These are phyloP conservation scores for Chrysanthemum seticuspe DNA, from an alignment of 129 eudicot species.

Conservation along the genomic window DNA sequence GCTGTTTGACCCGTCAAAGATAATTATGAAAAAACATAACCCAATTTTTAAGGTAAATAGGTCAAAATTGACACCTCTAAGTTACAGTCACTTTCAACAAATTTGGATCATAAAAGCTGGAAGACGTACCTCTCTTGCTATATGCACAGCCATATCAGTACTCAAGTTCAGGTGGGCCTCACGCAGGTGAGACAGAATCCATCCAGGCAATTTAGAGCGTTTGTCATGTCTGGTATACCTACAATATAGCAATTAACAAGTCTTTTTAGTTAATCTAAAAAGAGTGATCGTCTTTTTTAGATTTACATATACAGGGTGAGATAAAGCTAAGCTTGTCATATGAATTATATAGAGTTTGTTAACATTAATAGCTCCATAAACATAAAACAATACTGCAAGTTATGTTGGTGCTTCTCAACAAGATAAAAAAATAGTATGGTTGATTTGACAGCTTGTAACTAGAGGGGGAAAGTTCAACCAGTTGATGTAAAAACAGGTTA, in stretches of 20 bases:
- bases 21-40: not conserved
- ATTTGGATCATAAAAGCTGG: not conserved
- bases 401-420: not conserved
- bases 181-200: conserved; percentile 90
- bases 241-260: conserved; percentile 13
- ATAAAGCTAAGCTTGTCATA: too few relatives aligned
- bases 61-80: not conserved
- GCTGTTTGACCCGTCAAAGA: not conserved
- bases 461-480: not conserved
- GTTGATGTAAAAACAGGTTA: not conserved
- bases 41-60: not conserved
- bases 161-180: conserved; percentile 97
- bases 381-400: not conserved
- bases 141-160: conserved; percentile 98
- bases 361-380: too few relatives aligned
- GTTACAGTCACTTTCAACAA: not conserved
- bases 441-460: not conserved
- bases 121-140: conserved; percentile 81
- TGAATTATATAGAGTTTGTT: too few relatives aligned
- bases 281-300: not conserved
- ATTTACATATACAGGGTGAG: not conserved
- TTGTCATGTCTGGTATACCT: conserved; percentile 96
- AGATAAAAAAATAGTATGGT: not conserved
- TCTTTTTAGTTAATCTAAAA: not conserved
- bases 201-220: conserved; percentile 93